phyloP scores from a whole-genome alignment of 805 yeast genomes.

The Cyberlindnera xishuangbannaensis region DNA sequence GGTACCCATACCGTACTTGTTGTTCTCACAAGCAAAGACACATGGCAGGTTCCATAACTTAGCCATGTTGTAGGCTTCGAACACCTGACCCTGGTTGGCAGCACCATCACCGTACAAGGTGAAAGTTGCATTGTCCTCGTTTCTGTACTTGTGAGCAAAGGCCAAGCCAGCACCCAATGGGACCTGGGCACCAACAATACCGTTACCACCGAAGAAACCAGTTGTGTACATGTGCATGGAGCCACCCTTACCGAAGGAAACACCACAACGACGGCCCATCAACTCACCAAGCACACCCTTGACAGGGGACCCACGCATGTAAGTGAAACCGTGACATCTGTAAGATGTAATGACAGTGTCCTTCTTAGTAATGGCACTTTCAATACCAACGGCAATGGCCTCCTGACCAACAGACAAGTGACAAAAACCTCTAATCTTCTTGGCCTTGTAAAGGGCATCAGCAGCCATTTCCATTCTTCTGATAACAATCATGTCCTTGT shows the following conservation, averaged over 20 bases:
- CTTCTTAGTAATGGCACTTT: conserved; percentile 78
- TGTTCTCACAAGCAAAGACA: conserved; percentile 95
- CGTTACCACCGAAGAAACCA: conserved; percentile 98
- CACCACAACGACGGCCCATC: conserved; percentile 95
- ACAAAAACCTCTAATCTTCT: conserved; percentile 98
- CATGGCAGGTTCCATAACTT: conserved; percentile 96
- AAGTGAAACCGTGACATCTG: conserved; percentile 98
- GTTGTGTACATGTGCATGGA: conserved; percentile 98
- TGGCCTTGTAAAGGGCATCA: conserved; percentile 96
- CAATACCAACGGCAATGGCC: conserved; percentile 98
- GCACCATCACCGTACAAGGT: conserved; percentile 99
- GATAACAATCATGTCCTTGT: conserved; percentile 89
- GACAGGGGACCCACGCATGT: conserved; percentile 92
- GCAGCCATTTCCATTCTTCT: conserved; percentile 99
- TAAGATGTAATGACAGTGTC: conserved; percentile 95
- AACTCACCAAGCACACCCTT: conserved; percentile 89
- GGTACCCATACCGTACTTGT: conserved; percentile 99
- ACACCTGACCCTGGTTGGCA: conserved; percentile 98
- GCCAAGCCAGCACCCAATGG: conserved; percentile 97
- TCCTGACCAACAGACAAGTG: conserved; percentile 98
- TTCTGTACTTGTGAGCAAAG: conserved; percentile 94
- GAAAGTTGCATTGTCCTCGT: conserved; percentile 76
- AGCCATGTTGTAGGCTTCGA: conserved; percentile 98
- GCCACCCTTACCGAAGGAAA: conserved; percentile 97
- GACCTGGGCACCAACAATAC: conserved; percentile 99